Evolutionary conservation across 305 asterid genomes (phyloP), one percentile per base, ranked within the genome.

Genomic region (Fraxinus baroniana): DNA sequence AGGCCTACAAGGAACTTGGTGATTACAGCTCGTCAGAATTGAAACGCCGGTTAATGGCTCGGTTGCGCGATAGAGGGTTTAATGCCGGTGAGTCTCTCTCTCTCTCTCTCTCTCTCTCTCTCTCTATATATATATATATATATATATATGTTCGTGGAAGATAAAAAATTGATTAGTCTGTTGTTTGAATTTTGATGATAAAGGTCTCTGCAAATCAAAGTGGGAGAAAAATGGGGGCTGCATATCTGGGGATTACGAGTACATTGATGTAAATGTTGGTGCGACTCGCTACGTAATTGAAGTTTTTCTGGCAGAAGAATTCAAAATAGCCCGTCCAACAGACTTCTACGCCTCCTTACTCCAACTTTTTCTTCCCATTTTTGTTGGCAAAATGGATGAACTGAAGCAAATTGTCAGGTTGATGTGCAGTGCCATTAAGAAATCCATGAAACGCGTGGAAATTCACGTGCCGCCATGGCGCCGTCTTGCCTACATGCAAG

Each of bases 381-480:
- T 77, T n/a, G 91, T 94, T 0, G 95, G 93, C 0, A 88, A 83
- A 37, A 79, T 84, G 0, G 92, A 87, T 1, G 93, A 92, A 20
- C 78, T 93, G 73, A 94, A 90, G 77, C 85, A 92, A 81, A 78
- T 95, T 9, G 87, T 86, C 36, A 91, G 64, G 83, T 32, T 85
- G 3, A 95, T 95, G 99, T 90, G 92, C 83, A 85, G 36, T 12
- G 94, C 94, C 0, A 85, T 93, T 0, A 86, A 86, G 75, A 89
- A 86, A 85, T 94, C 97, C 4, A 84, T 95, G 97, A 89, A 82
- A 83, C 84, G 80, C 24, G 84, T 72, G 4, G 91, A 84, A 4
- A 81, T 95, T 17, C 81, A 66, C 17, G 83, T 95, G 82, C 94
- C 99, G n/a, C 97, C 99, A 4, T 94, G 99, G 99, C 92, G 98